A percentile compares a stretch with the other conserved stretches of the same genome.
phyloP scores from a whole-genome alignment of 305 asterid species.

The Petunia hybrid region DNA sequence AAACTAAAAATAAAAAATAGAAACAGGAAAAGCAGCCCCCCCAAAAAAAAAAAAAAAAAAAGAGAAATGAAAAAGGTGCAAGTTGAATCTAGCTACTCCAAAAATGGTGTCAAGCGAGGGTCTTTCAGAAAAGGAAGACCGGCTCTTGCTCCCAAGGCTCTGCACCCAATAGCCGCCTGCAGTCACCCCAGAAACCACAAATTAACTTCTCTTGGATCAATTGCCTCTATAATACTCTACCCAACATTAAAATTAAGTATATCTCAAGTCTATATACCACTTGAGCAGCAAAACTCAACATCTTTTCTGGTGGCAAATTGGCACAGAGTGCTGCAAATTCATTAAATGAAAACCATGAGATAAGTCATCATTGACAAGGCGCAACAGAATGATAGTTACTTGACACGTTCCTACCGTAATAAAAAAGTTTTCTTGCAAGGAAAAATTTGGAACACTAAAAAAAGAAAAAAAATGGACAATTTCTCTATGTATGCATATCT shows the following conservation, averaged over 20 bases:
- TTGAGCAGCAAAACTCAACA: slow-evolving; percentile 89
- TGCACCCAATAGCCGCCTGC: slow-evolving; percentile 84
- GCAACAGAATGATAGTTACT: background rate
- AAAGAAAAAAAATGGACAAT: no score
- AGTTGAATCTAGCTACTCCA: slow-evolving; percentile 27
- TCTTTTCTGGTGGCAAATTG: slow-evolving; percentile 79
- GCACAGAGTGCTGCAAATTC: slow-evolving; percentile 68
- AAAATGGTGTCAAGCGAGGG: slow-evolving; percentile 72
- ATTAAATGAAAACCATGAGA: background rate
- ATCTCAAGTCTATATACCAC: slow-evolving; percentile 60
- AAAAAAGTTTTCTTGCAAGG: no score
- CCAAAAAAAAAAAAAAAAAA: no score
- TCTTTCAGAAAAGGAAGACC: slow-evolving; percentile 71
- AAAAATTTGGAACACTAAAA: no score
- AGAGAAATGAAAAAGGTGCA: no score
- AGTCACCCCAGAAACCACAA: slow-evolving; percentile 24
- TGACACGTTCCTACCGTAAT: background rate
- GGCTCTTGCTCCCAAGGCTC: slow-evolving; percentile 84
- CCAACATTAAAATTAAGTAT: background rate
- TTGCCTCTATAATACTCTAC: background rate
- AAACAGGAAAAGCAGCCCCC: no score
- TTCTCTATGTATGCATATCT: no score
- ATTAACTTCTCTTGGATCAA: background rate
- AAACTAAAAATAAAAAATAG: no score
- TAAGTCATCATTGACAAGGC: background rate